Conservation (phyloP, 2,329 filamentous ascomycete species). For the Furcasterigmium furcatum region DNA sequence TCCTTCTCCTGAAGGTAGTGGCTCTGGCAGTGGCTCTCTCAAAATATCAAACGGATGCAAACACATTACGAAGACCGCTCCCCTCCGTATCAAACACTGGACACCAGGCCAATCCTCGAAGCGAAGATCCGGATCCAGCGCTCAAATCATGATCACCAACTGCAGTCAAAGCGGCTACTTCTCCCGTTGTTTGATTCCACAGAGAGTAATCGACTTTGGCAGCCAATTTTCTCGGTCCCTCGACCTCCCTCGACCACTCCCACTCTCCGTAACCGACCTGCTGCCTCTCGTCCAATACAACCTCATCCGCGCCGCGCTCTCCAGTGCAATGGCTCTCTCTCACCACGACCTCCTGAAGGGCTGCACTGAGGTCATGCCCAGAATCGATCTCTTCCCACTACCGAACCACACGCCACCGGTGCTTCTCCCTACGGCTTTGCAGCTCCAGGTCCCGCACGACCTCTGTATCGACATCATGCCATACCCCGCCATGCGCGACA, state of each 20-base stretch:
- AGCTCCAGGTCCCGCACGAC: neutral
- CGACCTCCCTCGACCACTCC: constrained; percentile 9
- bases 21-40: too few relatives aligned
- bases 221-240: too few relatives aligned
- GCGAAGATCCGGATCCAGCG: too few relatives aligned
- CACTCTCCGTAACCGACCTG: constrained; percentile 23
- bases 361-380: constrained; percentile 8
- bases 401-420: constrained; percentile 13
- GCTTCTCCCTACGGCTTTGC: neutral
- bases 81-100: neutral
- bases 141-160: neutral
- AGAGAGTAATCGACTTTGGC: neutral
- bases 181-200: neutral
- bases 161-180: neutral
- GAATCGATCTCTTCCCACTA: constrained; percentile 15
- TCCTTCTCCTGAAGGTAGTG: too few relatives aligned
- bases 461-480: constrained; percentile 1
- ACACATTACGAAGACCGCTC: too few relatives aligned
- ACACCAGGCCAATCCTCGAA: neutral
- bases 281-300: constrained; percentile 32
- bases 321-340: constrained; percentile 24
- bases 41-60: too few relatives aligned
- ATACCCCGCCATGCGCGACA: neutral
- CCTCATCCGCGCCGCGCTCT: constrained; percentile 26
- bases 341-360: constrained; percentile 15